A percentile compares a stretch with the other conserved stretches of the same genome.
These are phyloP conservation scores for Trametes sp. DNA, from an alignment of 1,284 basidiomycete species.

Conservation along the genomic window DNA sequence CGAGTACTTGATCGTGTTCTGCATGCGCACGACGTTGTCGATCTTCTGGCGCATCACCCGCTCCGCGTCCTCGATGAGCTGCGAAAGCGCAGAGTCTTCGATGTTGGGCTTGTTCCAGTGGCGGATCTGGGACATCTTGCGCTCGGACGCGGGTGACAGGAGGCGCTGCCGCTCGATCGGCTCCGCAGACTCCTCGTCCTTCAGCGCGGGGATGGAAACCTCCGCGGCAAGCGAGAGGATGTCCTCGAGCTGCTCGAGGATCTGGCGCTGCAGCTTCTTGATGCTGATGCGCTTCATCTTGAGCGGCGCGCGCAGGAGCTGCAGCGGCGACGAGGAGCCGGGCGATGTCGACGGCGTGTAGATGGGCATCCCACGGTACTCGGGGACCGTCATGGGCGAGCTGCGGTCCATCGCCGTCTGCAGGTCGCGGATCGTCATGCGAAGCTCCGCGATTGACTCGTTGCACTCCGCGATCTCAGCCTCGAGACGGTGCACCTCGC, in stretches of 20 bases:
- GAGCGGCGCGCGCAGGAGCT: conserved; percentile 65
- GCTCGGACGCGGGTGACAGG: conserved; percentile 86
- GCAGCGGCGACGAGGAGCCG: conserved; percentile 71
- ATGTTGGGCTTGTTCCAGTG: conserved; percentile 86
- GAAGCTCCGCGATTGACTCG: conserved; percentile 89
- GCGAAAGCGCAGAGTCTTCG: conserved; percentile 86
- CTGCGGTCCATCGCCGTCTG: conserved; percentile 68
- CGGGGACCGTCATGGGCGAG: conserved; percentile 66
- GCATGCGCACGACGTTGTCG: conserved; percentile 95
- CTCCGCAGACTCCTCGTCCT: conserved; percentile 89
- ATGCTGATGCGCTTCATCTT: conserved; percentile 83
- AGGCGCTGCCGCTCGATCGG: conserved; percentile 94
- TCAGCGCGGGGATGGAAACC: conserved; percentile 88
- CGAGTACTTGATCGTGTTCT: conserved; percentile 97
- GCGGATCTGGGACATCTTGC: conserved; percentile 81
- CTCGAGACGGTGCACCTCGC: conserved; percentile 95
- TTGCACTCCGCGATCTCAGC: conserved; percentile 95
- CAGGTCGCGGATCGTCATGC: conserved; percentile 83
- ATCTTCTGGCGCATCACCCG: conserved; percentile 92
- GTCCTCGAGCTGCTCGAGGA: conserved; percentile 88
- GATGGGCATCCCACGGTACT: conserved; percentile 91
- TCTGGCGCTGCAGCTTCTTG: conserved; percentile 81
- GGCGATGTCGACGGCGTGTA: conserved; percentile 76
- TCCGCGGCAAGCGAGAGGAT: conserved; percentile 83
- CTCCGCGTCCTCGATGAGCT: conserved; percentile 88